Percentiles rank a stretch among this genome's conserved stretches.
Conservation (phyloP, 371 early-diverging fungal species). For the Catenaria anguillulae region DNA sequence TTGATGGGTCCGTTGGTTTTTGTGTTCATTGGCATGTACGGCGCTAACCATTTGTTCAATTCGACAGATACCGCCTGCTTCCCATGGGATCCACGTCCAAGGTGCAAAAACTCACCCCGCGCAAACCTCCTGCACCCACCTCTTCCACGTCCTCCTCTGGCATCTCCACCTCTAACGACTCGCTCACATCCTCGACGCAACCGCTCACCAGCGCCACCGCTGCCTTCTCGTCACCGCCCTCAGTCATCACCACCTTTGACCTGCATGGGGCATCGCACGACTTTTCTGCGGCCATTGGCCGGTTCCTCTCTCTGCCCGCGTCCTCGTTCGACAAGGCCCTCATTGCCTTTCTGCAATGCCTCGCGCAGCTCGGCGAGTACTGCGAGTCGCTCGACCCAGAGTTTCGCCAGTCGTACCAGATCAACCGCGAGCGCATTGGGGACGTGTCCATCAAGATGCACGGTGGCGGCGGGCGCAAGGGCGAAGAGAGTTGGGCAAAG, state of each 20-base stretch:
- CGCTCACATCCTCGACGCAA: not conserved
- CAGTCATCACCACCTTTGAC: not conserved
- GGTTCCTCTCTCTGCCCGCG: not conserved
- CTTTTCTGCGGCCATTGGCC: not conserved
- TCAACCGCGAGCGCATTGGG: constrained; percentile 78
- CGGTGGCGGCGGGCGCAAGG: constrained; percentile 39
- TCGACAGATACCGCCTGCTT: constrained; percentile 52
- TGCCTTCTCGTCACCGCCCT: not conserved
- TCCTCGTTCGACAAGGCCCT: constrained; percentile 63
- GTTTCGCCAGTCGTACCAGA: constrained; percentile 65
- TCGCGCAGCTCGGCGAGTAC: constrained; percentile 69
- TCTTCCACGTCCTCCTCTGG: not conserved
- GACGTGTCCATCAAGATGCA: constrained; percentile 67
- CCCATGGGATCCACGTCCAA: constrained; percentile 87
- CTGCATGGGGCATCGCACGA: not conserved
- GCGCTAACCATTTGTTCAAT: not conserved
- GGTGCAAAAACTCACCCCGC: constrained; percentile 48
- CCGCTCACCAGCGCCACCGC: not conserved
- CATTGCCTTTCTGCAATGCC: constrained; percentile 72
- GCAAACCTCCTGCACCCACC: too few relatives aligned
- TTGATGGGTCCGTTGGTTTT: constrained; percentile 1
- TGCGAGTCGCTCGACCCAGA: constrained; percentile 54
- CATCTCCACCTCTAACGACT: not conserved
- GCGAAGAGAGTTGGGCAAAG: constrained; percentile 75
- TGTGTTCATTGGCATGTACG: not conserved